Conservation (phyloP, 225 moss, liverwort and hornwort species). For the Ulota crispa region DNA sequence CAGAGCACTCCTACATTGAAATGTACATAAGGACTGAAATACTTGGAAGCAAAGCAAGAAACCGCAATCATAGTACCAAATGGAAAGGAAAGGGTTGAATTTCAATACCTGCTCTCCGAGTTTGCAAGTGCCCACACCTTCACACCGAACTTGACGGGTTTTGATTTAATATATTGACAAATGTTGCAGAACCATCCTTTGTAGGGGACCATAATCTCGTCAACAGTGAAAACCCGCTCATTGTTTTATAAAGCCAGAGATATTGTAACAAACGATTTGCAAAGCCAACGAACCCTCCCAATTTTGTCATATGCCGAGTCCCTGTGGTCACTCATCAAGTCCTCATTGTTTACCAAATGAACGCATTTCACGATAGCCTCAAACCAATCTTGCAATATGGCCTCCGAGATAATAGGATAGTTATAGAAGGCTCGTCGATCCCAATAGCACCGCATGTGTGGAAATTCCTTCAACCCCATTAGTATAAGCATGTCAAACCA, state of each 20-base stretch:
- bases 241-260: background rate
- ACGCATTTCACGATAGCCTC: background rate
- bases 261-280: background rate
- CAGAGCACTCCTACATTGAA: no score
- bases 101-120: no score
- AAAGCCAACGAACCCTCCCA: background rate
- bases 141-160: no score
- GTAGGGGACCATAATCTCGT: background rate
- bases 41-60: no score
- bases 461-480: background rate
- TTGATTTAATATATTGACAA: background rate
- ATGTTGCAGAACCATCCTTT: background rate
- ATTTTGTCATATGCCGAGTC: background rate
- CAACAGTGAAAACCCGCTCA: background rate
- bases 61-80: rapidly evolving
- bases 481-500: background rate
- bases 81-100: no score
- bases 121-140: no score
- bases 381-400: background rate
- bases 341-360: background rate
- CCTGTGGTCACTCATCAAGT: background rate
- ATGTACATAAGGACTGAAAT: no score
- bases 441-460: background rate
- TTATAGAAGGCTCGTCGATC: no score
- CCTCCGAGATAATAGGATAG: no score